Base-by-base conservation (phyloP, 305 asterid genomes). In the Striga hermonthica region DNA sequence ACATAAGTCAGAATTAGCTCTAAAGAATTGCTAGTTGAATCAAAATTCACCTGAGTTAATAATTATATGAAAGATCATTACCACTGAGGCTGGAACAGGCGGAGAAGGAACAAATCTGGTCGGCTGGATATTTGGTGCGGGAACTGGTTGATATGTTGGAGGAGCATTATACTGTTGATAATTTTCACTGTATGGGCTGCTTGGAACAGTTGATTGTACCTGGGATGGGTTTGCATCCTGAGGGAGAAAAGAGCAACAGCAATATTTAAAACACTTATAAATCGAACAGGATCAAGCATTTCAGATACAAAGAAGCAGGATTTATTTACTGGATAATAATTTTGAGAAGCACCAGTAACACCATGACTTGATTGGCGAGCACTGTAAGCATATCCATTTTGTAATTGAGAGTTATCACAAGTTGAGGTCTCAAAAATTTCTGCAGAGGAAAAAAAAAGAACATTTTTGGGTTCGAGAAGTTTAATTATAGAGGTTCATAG, bases 101-200 rank as follows among this genome's bases (percentile, higher is more conserved):
- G 73, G 89, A 71, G 95, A 75, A 61, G 95, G 95, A 66, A 86
- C 75, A 74, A 86, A 86, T 14, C 81, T 80, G 75, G 72, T 69
- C 4, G 89, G 82, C 40, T 72, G 86, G 10, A 69, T 61, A 43
- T 72, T 81, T 41, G 77, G 78, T 45, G 62, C 81, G 36, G 80
- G 76, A 66, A 74, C 64, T 50, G 83, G 74, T 64, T 79, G 90
- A 63, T 76, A 82, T 14, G 66, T 55, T 56, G 74, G 60, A 77
- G 83, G 75, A 62, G 79, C 59, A 77, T 43, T 63, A 73, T 77
- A 84, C 67, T 79, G 88, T 74, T 82, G 94, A 78, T 82, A 86
- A 68, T 66, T 80, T 62, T 72, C 85, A 55, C 48, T 47, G 49
- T 83, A 83, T 5, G 82, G 74, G 61, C 77, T 80, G 78, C 72